Evolutionary conservation across 768 basidiomycete species (phyloP).

Genomic region (Russula brevipes): DNA sequence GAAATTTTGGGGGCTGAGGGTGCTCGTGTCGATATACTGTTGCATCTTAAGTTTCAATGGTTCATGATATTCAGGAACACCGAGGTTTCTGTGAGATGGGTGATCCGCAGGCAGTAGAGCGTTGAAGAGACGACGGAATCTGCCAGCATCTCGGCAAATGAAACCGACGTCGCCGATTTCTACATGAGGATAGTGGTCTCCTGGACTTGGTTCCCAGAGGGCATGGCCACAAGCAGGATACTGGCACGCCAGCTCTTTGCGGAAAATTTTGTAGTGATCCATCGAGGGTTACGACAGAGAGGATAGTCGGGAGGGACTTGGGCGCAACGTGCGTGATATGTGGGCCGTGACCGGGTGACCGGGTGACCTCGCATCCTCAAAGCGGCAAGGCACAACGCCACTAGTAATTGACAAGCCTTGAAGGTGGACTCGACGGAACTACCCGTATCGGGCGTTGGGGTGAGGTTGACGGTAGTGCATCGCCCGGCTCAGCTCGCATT

Average conservation of each 20-base stretch:
- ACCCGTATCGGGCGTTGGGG: too few relatives aligned
- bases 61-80: not conserved
- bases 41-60: not conserved
- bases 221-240: not conserved
- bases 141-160: not conserved
- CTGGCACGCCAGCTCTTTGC: not conserved
- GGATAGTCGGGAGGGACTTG: too few relatives aligned
- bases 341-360: too few relatives aligned
- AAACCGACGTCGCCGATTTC: too few relatives aligned
- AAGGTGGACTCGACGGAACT: too few relatives aligned
- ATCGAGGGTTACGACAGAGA: not conserved
- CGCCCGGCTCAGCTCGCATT: too few relatives aligned
- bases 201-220: slow-evolving; percentile 1
- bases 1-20: not conserved
- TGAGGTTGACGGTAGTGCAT: too few relatives aligned
- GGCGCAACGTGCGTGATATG: too few relatives aligned
- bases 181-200: not conserved
- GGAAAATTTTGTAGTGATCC: not conserved
- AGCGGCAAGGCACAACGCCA: too few relatives aligned
- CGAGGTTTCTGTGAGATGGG: not conserved
- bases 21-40: not conserved
- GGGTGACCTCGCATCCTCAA: too few relatives aligned
- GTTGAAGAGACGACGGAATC: not conserved
- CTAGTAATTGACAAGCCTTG: too few relatives aligned
- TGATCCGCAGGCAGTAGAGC: not conserved